These are phyloP conservation scores for Sporothrix variecibatus DNA, from an alignment of 2,329 filamentous ascomycete genomes.

Conservation along the genomic window DNA sequence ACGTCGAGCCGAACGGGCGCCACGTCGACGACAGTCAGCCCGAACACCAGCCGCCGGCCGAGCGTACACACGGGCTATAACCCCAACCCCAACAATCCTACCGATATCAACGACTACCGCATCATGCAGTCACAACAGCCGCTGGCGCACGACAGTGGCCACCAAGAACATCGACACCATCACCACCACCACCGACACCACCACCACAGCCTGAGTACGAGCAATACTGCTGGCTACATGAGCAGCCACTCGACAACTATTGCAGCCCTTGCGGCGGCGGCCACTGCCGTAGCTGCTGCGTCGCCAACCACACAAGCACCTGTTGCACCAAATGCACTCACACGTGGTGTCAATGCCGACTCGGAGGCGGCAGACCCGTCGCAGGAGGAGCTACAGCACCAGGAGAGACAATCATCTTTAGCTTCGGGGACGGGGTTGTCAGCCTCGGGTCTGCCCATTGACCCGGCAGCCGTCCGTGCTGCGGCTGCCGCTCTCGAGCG, in stretches of 20 bases:
- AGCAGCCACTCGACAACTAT: constrained; percentile 24
- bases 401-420: neutral
- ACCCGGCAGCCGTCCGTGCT: constrained; percentile 19
- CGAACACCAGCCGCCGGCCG: constrained; percentile 26
- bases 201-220: constrained; percentile 3
- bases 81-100: neutral
- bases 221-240: constrained; percentile 1
- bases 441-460: neutral
- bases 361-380: neutral
- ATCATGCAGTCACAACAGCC: constrained; percentile 11
- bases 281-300: constrained; percentile 14
- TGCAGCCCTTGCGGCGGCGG: constrained; percentile 26
- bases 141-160: neutral
- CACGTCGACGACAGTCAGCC: constrained; percentile 12
- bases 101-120: neutral
- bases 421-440: neutral
- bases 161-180: neutral
- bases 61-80: constrained; percentile 21
- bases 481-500: constrained; percentile 31
- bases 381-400: neutral
- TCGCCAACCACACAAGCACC: constrained; percentile 14
- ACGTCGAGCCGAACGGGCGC: neutral
- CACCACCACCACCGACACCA: constrained; percentile 10
- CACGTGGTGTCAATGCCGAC: neutral
- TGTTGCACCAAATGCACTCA: neutral